phyloP scores from a whole-genome alignment of 768 basidiomycete genomes.

The Rhizopogon sp. region DNA sequence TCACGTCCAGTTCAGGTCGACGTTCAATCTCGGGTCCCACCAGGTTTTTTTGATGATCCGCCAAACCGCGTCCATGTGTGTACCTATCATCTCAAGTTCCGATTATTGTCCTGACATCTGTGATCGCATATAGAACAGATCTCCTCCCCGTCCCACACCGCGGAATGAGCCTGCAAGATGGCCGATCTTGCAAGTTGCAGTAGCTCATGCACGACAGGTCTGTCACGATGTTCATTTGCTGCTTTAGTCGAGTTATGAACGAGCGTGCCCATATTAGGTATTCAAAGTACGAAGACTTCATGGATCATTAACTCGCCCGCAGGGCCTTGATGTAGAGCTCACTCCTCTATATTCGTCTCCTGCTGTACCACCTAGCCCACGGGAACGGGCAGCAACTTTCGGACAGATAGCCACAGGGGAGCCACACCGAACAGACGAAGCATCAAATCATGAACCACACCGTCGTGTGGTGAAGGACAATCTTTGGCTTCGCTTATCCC shows the following conservation, averaged over 20 bases:
- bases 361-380: background rate
- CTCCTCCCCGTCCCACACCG: no score
- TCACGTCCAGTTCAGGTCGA: background rate
- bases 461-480: background rate
- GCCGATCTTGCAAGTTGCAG: background rate
- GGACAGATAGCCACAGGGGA: background rate
- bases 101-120: background rate
- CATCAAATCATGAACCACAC: background rate
- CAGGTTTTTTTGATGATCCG: background rate
- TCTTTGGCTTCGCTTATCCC: background rate
- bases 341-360: background rate
- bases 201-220: background rate
- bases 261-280: background rate
- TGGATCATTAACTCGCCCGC: background rate
- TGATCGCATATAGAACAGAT: background rate
- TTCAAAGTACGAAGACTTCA: no score
- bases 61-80: background rate
- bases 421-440: no score
- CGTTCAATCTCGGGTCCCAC: background rate
- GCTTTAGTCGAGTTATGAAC: background rate
- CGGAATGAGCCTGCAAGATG: background rate
- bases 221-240: background rate
- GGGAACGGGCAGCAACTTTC: background rate
- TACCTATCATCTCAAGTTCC: background rate
- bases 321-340: no score